phyloP scores from a whole-genome alignment of 331 rosid genomes.

The Phaseolus coccineus region DNA sequence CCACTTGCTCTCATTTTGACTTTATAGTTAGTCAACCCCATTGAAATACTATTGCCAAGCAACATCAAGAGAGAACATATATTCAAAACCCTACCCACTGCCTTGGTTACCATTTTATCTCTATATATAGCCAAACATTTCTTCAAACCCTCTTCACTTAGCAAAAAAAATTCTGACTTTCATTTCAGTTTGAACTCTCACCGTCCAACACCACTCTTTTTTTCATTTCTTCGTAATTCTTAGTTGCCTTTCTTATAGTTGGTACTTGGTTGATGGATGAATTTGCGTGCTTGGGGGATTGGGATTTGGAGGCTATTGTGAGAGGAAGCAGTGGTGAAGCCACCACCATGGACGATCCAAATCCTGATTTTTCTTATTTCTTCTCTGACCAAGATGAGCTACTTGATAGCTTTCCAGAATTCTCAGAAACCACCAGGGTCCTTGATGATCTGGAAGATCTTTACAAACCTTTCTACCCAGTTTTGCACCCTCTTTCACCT shows the following conservation, averaged over 20 bases:
- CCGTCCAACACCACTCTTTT: background rate
- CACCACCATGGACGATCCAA: slow-evolving; percentile 35
- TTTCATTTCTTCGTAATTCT: background rate
- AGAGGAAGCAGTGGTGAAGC: slow-evolving; percentile 59
- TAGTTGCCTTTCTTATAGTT: background rate
- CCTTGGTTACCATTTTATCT: slow-evolving; percentile 18
- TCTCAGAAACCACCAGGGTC: slow-evolving; percentile 56
- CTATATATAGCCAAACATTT: slow-evolving; percentile 45
- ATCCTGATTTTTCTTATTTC: slow-evolving; percentile 44
- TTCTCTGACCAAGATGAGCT: slow-evolving; percentile 49
- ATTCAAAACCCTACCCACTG: slow-evolving; percentile 32
- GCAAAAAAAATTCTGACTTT: background rate
- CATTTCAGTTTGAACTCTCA: background rate
- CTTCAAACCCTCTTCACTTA: slow-evolving; percentile 20
- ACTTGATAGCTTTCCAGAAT: slow-evolving; percentile 51
- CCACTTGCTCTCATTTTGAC: slow-evolving; percentile 59
- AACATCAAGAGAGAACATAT: background rate
- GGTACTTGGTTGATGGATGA: slow-evolving; percentile 33
- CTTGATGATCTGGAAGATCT: slow-evolving; percentile 67
- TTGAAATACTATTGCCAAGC: slow-evolving; percentile 39
- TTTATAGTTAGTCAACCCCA: slow-evolving; percentile 56
- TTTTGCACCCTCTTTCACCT: slow-evolving; percentile 51
- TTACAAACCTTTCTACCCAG: slow-evolving; percentile 68
- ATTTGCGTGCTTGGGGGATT: slow-evolving; percentile 57
- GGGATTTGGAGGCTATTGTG: slow-evolving; percentile 89